phyloP scores from a whole-genome alignment of 208 protist genomes.

The Phytomonas sp. region DNA sequence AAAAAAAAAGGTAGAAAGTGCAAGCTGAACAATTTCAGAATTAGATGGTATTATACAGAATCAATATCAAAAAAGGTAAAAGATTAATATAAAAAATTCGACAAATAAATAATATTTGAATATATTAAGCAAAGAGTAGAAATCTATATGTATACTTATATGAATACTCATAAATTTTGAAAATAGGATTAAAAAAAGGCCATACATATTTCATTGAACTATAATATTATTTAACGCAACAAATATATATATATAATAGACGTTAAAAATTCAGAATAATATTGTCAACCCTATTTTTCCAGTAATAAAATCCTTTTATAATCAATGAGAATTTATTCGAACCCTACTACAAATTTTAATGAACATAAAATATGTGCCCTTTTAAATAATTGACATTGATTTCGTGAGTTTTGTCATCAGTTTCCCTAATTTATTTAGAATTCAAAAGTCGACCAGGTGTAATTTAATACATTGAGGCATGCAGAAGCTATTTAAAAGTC shows the following conservation, averaged over 20 bases:
- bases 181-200: neutral
- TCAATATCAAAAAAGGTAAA: constrained; percentile 9
- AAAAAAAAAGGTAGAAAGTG: constrained; percentile 8
- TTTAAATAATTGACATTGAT: neutral
- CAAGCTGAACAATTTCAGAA: neutral
- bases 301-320: neutral
- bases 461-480: neutral
- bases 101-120: constrained; percentile 8
- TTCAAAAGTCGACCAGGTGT: neutral
- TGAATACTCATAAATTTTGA: neutral
- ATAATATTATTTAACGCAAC: neutral
- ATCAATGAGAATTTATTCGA: neutral
- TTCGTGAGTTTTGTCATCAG: neutral
- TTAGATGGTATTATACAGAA: neutral
- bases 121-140: constrained; percentile 2
- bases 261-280: neutral
- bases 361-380: neutral
- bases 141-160: neutral
- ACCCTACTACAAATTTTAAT: neutral
- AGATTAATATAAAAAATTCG: constrained; percentile 9
- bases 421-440: neutral
- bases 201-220: neutral
- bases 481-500: neutral
- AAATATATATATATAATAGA: neutral
- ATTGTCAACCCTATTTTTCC: neutral